Conservation (phyloP, 2,329 filamentous ascomycete genomes). For the Penicillium sp. region DNA sequence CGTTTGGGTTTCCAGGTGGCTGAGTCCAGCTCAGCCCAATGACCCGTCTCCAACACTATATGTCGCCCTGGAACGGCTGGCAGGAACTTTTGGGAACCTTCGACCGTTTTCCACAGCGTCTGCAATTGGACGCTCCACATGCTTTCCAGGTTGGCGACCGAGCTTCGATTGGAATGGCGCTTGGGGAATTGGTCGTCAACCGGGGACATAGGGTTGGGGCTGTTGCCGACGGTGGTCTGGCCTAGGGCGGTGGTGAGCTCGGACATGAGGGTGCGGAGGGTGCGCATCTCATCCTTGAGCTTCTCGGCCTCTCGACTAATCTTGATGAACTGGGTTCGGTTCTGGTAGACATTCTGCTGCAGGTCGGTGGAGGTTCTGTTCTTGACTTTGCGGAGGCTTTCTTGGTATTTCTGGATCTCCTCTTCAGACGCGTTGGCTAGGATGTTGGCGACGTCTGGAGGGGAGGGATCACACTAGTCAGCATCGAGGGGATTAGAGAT, state of each 20-base stretch:
- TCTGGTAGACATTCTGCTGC: slow-evolving; percentile 95
- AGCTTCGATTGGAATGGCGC: slow-evolving; percentile 79
- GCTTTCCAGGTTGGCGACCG: slow-evolving; percentile 74
- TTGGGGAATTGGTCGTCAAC: slow-evolving; percentile 56
- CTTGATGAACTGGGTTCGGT: slow-evolving; percentile 97
- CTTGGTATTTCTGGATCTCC: slow-evolving; percentile 82
- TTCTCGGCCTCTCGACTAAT: slow-evolving; percentile 99
- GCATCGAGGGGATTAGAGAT: slow-evolving; percentile 4
- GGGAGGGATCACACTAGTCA: slow-evolving; percentile 15
- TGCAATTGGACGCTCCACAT: slow-evolving; percentile 72
- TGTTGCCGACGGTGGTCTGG: slow-evolving; percentile 50
- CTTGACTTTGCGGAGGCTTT: slow-evolving; percentile 75
- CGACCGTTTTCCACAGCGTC: slow-evolving; percentile 93
- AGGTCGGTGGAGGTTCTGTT: slow-evolving; percentile 78
- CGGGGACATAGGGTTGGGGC: slow-evolving; percentile 59
- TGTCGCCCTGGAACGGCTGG: slow-evolving; percentile 90
- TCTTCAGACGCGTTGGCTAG: slow-evolving; percentile 85
- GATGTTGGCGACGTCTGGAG: slow-evolving; percentile 58
- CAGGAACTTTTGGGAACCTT: slow-evolving; percentile 95
- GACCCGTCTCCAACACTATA: slow-evolving; percentile 87
- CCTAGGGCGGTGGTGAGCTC: slow-evolving; percentile 77
- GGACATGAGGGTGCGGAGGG: slow-evolving; percentile 85
- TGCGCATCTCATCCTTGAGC: slow-evolving; percentile 93
- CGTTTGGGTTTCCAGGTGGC: slow-evolving; percentile 94
- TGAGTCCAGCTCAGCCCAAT: slow-evolving; percentile 96